A percentile compares a stretch with the other conserved stretches of the same genome.
phyloP scores from a whole-genome alignment of 768 basidiomycete species.

The Crepidotus variabilis region DNA sequence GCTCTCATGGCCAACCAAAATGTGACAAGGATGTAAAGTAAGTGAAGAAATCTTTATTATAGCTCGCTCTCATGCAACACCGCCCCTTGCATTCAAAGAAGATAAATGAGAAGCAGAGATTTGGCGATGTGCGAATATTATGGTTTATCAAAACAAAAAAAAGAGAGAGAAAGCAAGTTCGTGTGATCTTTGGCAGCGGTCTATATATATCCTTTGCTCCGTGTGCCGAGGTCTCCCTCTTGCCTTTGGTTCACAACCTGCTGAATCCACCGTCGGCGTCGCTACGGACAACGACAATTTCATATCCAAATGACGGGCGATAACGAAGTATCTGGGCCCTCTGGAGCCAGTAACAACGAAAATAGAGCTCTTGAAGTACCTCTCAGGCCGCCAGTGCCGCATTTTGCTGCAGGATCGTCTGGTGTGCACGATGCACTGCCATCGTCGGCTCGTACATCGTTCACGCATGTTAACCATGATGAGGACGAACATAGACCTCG shows the following conservation, averaged over 20 bases:
- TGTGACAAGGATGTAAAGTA: too few relatives aligned
- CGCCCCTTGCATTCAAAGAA: too few relatives aligned
- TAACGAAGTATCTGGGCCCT: neutral
- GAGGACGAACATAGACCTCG: constrained; percentile 24
- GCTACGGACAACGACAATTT: neutral
- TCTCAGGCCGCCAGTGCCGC: constrained; percentile 4
- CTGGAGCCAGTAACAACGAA: neutral
- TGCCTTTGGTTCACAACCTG: neutral
- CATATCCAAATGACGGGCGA: neutral
- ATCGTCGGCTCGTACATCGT: constrained; percentile 44
- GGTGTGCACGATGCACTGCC: constrained; percentile 9
- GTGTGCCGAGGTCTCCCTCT: neutral
- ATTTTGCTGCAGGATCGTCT: neutral
- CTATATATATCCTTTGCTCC: neutral
- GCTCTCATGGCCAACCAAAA: too few relatives aligned
- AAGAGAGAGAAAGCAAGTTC: neutral
- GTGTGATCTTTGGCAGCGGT: neutral
- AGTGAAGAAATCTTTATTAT: too few relatives aligned
- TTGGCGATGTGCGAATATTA: neutral
- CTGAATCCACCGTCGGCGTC: neutral
- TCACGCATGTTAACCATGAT: constrained; percentile 42
- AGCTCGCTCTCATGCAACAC: too few relatives aligned
- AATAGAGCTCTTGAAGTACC: neutral
- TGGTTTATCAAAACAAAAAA: neutral
- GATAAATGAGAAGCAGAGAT: too few relatives aligned